These are phyloP conservation scores for Diophrys appendiculata DNA, from an alignment of 73 alveolate species.

Conservation along the genomic window DNA sequence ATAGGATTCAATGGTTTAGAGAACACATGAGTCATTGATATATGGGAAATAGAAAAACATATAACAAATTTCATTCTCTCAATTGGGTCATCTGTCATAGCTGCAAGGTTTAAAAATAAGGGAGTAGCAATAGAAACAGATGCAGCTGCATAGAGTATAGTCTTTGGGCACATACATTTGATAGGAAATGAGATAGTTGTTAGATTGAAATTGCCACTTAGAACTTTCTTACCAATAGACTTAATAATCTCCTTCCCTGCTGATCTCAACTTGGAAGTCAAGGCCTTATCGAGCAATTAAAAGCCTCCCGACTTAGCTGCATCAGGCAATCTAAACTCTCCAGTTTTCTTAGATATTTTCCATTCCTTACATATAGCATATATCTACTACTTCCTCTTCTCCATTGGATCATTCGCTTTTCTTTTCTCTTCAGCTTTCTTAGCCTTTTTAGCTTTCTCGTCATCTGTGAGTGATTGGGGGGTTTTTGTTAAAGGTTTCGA, in stretches of 20 bases:
- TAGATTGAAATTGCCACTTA: conserved; percentile 76
- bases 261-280: conserved; percentile 56
- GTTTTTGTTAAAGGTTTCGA: not conserved
- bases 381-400: not conserved
- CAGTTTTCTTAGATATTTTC: conserved; percentile 31
- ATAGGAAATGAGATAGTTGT: conserved; percentile 80
- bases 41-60: conserved; percentile 1
- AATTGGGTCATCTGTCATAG: conserved; percentile 14
- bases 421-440: not conserved
- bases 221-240: conserved; percentile 69
- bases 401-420: not conserved
- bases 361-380: not conserved
- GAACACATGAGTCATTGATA: conserved; percentile 11
- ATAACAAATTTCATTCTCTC: conserved; percentile 24
- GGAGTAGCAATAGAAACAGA: conserved; percentile 14
- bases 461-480: not conserved
- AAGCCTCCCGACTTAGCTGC: conserved; percentile 76
- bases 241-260: conserved; percentile 78
- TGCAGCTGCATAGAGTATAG: conserved; percentile 4
- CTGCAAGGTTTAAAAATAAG: conserved; percentile 5
- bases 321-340: conserved; percentile 67
- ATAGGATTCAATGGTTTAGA: conserved; percentile 42
- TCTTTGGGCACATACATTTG: conserved; percentile 66
- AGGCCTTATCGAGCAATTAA: conserved; percentile 49
- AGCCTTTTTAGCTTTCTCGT: conserved; percentile 5